A percentile compares a stretch with the other conserved stretches of the same genome.
phyloP scores from a whole-genome alignment of 805 yeast genomes.

The Grigorovia humatica region DNA sequence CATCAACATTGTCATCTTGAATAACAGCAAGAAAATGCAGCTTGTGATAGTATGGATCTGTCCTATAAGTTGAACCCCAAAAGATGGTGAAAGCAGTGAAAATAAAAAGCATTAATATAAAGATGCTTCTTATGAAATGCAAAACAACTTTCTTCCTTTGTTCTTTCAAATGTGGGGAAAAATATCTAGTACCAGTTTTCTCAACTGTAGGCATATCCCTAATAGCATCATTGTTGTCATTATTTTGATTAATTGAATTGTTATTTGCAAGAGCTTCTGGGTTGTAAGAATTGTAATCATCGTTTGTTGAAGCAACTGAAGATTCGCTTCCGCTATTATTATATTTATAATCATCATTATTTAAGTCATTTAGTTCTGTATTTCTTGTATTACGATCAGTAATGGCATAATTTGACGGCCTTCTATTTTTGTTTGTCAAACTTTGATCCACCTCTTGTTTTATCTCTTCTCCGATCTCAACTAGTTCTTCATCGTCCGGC shows the following conservation, averaged over 20 bases:
- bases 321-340: background rate
- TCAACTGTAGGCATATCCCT: background rate
- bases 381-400: background rate
- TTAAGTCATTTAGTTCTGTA: background rate
- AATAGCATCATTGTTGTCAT: background rate
- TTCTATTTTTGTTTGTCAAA: background rate
- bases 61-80: slow-evolving; percentile 30
- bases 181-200: background rate
- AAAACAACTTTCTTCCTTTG: slow-evolving; percentile 4
- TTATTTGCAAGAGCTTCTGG: background rate
- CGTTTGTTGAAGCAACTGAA: background rate
- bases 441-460: background rate
- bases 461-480: background rate
- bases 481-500: background rate
- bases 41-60: slow-evolving; percentile 10
- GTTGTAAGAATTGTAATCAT: background rate
- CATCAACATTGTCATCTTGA: slow-evolving; percentile 1
- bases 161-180: slow-evolving; percentile 5
- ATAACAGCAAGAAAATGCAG: slow-evolving; percentile 1
- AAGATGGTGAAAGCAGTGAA: slow-evolving; percentile 20
- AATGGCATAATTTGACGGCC: background rate
- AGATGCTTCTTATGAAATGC: slow-evolving; percentile 6
- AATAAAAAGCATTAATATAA: slow-evolving; percentile 15
- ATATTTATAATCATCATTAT: background rate
- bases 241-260: background rate